phyloP scores from a whole-genome alignment of 2,329 filamentous ascomycete genomes.

The Neofusicoccum ribis region DNA sequence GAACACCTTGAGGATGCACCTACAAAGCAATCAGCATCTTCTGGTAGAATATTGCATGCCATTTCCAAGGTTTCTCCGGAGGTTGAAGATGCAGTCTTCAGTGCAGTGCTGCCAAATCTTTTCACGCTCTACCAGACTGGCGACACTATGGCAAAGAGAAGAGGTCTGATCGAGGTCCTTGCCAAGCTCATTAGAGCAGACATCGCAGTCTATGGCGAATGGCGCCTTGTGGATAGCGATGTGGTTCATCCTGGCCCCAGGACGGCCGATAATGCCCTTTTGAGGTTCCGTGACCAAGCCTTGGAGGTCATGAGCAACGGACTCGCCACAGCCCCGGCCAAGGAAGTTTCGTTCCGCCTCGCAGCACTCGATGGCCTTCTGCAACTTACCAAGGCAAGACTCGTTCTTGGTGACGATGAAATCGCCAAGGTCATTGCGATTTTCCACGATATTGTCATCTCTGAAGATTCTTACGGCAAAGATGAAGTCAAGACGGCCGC shows the following conservation, averaged over 20 bases:
- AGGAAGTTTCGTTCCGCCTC: constrained; percentile 53
- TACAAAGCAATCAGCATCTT: constrained; percentile 66
- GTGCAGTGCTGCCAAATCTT: constrained; percentile 58
- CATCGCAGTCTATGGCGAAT: constrained; percentile 57
- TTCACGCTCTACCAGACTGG: constrained; percentile 62
- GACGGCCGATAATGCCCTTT: constrained; percentile 39
- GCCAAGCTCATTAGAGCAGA: constrained; percentile 60
- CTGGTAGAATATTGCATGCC: constrained; percentile 60
- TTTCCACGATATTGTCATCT: constrained; percentile 61
- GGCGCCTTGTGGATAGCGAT: constrained; percentile 48
- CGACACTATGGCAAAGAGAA: constrained; percentile 62
- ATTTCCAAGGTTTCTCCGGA: constrained; percentile 56
- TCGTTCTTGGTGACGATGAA: constrained; percentile 44
- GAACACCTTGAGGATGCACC: constrained; percentile 68
- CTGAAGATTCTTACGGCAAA: constrained; percentile 57
- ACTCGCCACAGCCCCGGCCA: constrained; percentile 44
- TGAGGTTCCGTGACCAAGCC: constrained; percentile 42
- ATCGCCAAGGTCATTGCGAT: constrained; percentile 57
- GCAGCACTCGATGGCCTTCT: constrained; percentile 47
- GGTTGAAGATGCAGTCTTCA: constrained; percentile 57
- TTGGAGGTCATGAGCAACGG: constrained; percentile 45
- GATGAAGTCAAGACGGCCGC: constrained; percentile 60
- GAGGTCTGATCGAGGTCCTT: constrained; percentile 63
- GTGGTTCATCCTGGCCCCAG: constrained; percentile 20
- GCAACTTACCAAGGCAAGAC: constrained; percentile 43